Evolutionary conservation across 2,329 filamentous ascomycete genomes (phyloP).

Genomic region (Talaromyces sp.): DNA sequence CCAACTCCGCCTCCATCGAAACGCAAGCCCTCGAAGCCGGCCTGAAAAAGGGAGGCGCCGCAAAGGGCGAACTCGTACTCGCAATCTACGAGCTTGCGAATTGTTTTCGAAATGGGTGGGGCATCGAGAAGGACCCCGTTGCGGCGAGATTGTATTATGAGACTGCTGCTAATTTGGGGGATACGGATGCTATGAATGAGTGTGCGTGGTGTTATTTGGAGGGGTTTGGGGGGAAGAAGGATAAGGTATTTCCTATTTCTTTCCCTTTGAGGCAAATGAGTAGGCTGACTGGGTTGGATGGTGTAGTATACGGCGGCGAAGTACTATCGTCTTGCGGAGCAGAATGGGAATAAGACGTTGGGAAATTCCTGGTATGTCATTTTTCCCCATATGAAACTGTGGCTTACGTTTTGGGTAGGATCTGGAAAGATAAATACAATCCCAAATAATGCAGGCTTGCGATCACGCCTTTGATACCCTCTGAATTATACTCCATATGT

Average conservation of each 20-base stretch:
- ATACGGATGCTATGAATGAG: constrained; percentile 97
- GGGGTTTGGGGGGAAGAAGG: constrained; percentile 96
- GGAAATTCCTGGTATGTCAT: constrained; percentile 88
- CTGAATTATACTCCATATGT: neutral
- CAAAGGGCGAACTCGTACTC: constrained; percentile 92
- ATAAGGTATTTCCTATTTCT: constrained; percentile 67
- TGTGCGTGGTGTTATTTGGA: constrained; percentile 93
- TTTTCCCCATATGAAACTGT: neutral
- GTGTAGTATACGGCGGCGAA: constrained; percentile 63
- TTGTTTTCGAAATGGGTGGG: constrained; percentile 90
- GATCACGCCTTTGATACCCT: neutral
- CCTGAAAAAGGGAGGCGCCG: constrained; percentile 86
- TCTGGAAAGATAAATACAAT: constrained; percentile 96
- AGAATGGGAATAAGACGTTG: constrained; percentile 82
- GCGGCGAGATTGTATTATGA: constrained; percentile 93
- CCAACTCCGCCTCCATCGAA: constrained; percentile 86
- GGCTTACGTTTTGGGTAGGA: constrained; percentile 57
- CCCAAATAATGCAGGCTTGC: constrained; percentile 41
- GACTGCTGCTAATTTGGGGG: constrained; percentile 92
- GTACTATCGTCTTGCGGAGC: constrained; percentile 88
- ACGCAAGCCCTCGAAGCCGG: constrained; percentile 80
- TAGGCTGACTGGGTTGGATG: neutral
- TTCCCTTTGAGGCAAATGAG: neutral
- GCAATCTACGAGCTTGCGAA: constrained; percentile 85
- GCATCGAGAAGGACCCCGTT: constrained; percentile 77